These are phyloP conservation scores for Rhodotorula sp. DNA, from an alignment of 1,284 basidiomycete species.

Conservation along the genomic window DNA sequence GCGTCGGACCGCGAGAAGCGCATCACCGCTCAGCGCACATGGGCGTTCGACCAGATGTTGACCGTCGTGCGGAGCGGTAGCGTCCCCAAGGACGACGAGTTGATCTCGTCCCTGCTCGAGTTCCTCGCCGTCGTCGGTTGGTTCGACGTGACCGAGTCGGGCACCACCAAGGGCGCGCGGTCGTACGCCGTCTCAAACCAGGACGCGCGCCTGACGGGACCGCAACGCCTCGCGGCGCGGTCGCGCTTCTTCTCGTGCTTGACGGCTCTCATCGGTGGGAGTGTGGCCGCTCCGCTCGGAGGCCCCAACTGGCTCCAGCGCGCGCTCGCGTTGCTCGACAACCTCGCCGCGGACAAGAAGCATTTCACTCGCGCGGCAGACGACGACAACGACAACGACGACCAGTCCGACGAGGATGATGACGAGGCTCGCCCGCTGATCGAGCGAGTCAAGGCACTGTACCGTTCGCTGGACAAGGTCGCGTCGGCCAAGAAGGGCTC, in stretches of 20 bases:
- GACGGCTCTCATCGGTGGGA: conserved; percentile 62
- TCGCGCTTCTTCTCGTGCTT: conserved; percentile 70
- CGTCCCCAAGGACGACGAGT: conserved; percentile 74
- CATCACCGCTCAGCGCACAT: conserved; percentile 56
- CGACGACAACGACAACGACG: conserved; percentile 52
- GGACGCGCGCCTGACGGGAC: conserved; percentile 64
- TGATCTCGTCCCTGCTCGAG: conserved; percentile 71
- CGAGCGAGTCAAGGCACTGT: conserved; percentile 53
- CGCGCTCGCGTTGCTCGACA: conserved; percentile 62
- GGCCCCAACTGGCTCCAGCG: conserved; percentile 75
- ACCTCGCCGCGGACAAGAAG: conserved; percentile 64
- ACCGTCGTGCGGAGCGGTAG: conserved; percentile 28
- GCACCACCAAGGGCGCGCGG: conserved; percentile 64
- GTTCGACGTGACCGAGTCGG: conserved; percentile 67
- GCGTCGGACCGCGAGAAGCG: conserved; percentile 49
- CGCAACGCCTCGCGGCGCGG: conserved; percentile 64
- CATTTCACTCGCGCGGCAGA: conserved; percentile 60
- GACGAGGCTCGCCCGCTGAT: conserved; percentile 57
- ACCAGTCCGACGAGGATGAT: conserved; percentile 32
- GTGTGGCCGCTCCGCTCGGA: conserved; percentile 32
- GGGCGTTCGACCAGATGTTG: conserved; percentile 84
- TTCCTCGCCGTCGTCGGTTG: conserved; percentile 82
- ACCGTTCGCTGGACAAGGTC: conserved; percentile 15
- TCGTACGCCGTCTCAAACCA: conserved; percentile 59
- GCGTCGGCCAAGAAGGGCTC: background rate